These are phyloP conservation scores for Starmerella vitae DNA, from an alignment of 805 yeast genomes.

Conservation along the genomic window DNA sequence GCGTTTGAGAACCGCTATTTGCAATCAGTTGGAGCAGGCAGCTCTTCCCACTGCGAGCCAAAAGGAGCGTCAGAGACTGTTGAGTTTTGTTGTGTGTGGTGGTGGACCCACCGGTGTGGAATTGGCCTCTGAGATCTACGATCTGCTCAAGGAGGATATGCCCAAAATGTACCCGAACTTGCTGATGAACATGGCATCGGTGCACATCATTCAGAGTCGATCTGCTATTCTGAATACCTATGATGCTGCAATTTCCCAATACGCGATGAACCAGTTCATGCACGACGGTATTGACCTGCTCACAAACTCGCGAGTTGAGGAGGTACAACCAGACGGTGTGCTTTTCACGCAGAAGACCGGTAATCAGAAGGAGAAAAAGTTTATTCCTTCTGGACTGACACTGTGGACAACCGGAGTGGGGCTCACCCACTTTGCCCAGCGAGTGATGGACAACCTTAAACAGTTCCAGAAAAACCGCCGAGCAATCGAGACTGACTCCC, in stretches of 20 bases:
- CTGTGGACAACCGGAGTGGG: constrained; percentile 70
- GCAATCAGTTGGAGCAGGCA: constrained; percentile 45
- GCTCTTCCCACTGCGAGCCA: constrained; percentile 52
- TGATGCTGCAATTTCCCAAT: constrained; percentile 49
- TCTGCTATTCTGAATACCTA: constrained; percentile 55
- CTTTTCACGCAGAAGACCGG: constrained; percentile 37
- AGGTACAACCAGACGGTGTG: constrained; percentile 43
- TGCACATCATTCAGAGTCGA: constrained; percentile 57
- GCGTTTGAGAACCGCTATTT: constrained; percentile 40
- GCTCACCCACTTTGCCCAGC: constrained; percentile 47
- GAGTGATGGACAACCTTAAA: constrained; percentile 37
- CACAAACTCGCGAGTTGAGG: constrained; percentile 50
- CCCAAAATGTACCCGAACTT: constrained; percentile 44
- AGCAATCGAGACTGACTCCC: constrained; percentile 69
- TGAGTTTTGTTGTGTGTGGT: constrained; percentile 56
- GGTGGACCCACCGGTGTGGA: constrained; percentile 71
- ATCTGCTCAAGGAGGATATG: constrained; percentile 52
- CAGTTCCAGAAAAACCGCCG: constrained; percentile 44
- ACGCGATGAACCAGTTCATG: constrained; percentile 49
- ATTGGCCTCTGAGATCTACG: constrained; percentile 59
- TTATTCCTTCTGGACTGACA: constrained; percentile 53
- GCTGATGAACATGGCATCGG: constrained; percentile 48
- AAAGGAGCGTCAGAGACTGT: constrained; percentile 45
- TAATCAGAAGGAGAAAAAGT: constrained; percentile 29
- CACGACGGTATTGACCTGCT: constrained; percentile 50